These are phyloP conservation scores for Blepharisma undulans DNA, from an alignment of 169 alveolate species.

Conservation along the genomic window DNA sequence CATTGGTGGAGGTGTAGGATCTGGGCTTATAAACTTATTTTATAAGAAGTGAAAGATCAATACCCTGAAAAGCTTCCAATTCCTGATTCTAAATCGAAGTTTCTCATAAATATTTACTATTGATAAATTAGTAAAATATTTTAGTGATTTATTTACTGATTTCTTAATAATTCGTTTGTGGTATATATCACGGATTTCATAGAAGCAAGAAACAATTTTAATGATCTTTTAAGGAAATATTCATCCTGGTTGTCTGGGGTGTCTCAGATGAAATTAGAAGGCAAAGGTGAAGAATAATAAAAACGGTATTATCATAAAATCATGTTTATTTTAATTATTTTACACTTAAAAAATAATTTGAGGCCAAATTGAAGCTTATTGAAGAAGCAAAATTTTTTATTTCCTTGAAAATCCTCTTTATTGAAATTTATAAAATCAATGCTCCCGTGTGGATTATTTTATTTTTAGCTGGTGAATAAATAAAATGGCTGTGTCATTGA, in stretches of 20 bases:
- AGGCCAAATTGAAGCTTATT: too few species aligned
- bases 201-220: slow-evolving; percentile 96
- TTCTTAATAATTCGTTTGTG: slow-evolving; percentile 71
- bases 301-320: background rate
- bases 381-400: too few species aligned
- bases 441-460: too few species aligned
- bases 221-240: slow-evolving; percentile 78
- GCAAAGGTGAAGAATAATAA: background rate
- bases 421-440: too few species aligned
- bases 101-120: slow-evolving; percentile 44
- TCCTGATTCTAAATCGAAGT: slow-evolving; percentile 48
- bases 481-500: background rate
- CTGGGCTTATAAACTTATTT: slow-evolving; percentile 14
- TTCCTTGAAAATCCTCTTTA: too few species aligned
- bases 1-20: slow-evolving; percentile 13
- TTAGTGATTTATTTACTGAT: slow-evolving; percentile 71
- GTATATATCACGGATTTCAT: slow-evolving; percentile 91
- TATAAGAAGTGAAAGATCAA: slow-evolving; percentile 41
- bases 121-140: slow-evolving; percentile 43
- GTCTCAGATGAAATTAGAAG: background rate
- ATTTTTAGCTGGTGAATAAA: background rate
- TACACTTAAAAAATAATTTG: too few species aligned
- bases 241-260: background rate
- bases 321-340: too few species aligned
- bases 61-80: slow-evolving; percentile 36